Evolutionary conservation across 148 eudicot genomes (phyloP).

Genomic region (Cornus kousa): DNA sequence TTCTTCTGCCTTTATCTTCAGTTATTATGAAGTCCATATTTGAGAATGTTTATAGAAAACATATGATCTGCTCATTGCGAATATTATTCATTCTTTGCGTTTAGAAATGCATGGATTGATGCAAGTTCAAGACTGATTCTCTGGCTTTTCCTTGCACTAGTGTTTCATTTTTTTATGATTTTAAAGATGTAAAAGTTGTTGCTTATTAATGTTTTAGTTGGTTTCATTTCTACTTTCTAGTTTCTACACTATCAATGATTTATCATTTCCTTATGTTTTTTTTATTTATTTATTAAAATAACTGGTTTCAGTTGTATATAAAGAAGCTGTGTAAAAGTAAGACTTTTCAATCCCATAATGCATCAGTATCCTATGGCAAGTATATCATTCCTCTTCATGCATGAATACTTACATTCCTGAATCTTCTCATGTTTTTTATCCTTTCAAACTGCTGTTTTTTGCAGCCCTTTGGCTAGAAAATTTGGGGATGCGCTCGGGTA

Average conservation of each 20-base stretch:
- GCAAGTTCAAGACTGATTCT: neutral
- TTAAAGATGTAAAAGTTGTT: neutral
- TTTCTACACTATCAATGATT: neutral
- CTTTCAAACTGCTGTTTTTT: neutral
- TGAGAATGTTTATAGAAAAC: neutral
- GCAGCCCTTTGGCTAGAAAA: neutral
- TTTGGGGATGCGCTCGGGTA: neutral
- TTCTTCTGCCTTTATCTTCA: too few species aligned
- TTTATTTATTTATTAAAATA: too few species aligned
- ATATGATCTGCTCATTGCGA: conserved; percentile 10
- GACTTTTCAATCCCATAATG: neutral
- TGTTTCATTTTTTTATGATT: neutral
- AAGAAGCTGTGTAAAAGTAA: too few species aligned
- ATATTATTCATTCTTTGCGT: conserved; percentile 13
- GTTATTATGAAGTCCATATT: neutral
- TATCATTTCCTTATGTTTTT: neutral
- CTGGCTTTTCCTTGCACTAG: neutral
- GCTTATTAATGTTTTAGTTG: too few species aligned
- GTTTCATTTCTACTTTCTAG: neutral
- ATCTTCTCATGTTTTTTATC: too few species aligned
- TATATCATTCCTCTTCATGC: neutral
- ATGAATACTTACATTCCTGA: too few species aligned
- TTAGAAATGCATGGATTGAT: neutral
- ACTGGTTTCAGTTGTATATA: neutral
- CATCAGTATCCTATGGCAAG: neutral